Evolutionary conservation across 495 filamentous ascomycete species (phyloP).

Genomic region (Penicillium cosmopolitanum): DNA sequence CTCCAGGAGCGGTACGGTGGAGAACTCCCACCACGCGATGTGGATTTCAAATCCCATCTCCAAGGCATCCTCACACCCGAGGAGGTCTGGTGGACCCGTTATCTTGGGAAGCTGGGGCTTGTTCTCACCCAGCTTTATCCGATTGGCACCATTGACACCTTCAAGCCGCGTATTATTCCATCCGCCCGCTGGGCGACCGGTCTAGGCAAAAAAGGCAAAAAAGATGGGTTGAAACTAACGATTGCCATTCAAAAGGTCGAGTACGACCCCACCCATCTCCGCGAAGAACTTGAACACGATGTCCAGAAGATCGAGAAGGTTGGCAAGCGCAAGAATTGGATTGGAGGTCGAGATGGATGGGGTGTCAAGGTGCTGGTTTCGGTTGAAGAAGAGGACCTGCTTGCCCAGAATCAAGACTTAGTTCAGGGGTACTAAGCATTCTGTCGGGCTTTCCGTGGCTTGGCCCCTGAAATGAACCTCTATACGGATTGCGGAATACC

Average conservation of each 20-base stretch:
- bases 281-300: slow-evolving; percentile 31
- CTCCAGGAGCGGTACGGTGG: slow-evolving; percentile 79
- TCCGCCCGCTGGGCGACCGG: slow-evolving; percentile 28
- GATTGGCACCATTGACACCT: slow-evolving; percentile 31
- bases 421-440: background rate
- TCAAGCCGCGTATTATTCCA: slow-evolving; percentile 34
- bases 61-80: slow-evolving; percentile 48
- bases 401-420: background rate
- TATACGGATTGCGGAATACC: no score
- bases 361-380: slow-evolving; percentile 33
- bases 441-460: background rate
- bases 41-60: slow-evolving; percentile 48
- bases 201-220: slow-evolving; percentile 33
- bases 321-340: slow-evolving; percentile 41
- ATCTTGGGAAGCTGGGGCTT: slow-evolving; percentile 51
- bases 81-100: slow-evolving; percentile 65
- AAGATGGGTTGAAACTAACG: slow-evolving; percentile 29
- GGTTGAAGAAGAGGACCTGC: slow-evolving; percentile 28
- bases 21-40: slow-evolving; percentile 59
- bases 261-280: slow-evolving; percentile 34
- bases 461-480: no score
- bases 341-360: slow-evolving; percentile 37
- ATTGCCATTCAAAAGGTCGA: slow-evolving; percentile 33
- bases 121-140: slow-evolving; percentile 34
- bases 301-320: slow-evolving; percentile 36